Percentiles rank a stretch among this genome's conserved stretches.
phyloP scores from a whole-genome alignment of 352 stramenopile genomes.

The Pythium dissotocum region DNA sequence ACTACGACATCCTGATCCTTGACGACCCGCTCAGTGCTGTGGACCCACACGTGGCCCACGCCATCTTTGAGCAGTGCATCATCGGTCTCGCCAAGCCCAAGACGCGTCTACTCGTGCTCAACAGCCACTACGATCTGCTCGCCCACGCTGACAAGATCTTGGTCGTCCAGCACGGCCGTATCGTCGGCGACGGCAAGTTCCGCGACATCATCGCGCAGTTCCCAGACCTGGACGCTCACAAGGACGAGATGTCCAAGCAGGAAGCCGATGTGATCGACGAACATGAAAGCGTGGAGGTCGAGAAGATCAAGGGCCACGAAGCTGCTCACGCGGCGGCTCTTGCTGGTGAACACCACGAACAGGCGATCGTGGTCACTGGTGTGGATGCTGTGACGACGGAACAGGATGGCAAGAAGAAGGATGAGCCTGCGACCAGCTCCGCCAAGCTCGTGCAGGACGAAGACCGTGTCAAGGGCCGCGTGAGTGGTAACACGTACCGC shows the following conservation, averaged over 20 bases:
- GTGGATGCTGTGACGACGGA: too few relatives aligned
- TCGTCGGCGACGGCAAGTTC: constrained; percentile 31
- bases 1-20: constrained; percentile 44
- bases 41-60: constrained; percentile 43
- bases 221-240: constrained; percentile 13
- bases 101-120: constrained; percentile 86
- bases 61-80: constrained; percentile 45
- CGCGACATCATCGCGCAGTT: constrained; percentile 29
- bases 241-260: constrained; percentile 7
- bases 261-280: constrained; percentile 23
- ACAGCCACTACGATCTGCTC: constrained; percentile 37
- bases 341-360: too few relatives aligned
- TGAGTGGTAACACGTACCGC: constrained; percentile 20
- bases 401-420: neutral
- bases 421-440: neutral
- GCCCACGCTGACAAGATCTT: constrained; percentile 34
- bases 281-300: neutral
- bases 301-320: too few relatives aligned
- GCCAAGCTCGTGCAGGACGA: constrained; percentile 24
- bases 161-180: constrained; percentile 30
- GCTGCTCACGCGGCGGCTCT: too few relatives aligned
- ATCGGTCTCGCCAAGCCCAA: constrained; percentile 30
- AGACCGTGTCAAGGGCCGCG: constrained; percentile 25
- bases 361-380: too few relatives aligned
- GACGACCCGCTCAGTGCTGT: constrained; percentile 48